Evolutionary conservation across 2,329 filamentous ascomycete genomes (phyloP), one percentile per base, ranked within the genome.

Genomic region (Colletotrichum sublineola): DNA sequence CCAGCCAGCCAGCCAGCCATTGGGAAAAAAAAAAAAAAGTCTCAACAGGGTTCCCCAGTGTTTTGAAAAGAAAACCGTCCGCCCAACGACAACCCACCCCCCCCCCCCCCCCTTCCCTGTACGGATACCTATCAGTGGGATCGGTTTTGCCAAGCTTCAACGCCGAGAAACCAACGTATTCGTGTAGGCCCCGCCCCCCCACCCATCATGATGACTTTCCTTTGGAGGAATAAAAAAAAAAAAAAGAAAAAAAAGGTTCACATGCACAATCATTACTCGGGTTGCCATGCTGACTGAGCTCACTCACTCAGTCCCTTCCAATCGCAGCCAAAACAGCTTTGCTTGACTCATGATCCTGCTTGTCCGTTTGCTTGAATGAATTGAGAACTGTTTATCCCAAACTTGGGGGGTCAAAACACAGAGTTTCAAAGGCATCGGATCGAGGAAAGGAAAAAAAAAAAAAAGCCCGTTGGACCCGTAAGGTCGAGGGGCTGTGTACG

Each of bases 11-110:
- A n/a, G n/a, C n/a, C n/a, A n/a, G n/a, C n/a, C n/a, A n/a, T n/a
- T n/a, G n/a, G n/a, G n/a, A n/a, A n/a, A n/a, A n/a, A n/a, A n/a
- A n/a, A n/a, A n/a, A n/a, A n/a, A 46, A 46, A 63, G 65, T 63
- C 68, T 64, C 53, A 68, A 55, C 58, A 72, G 58, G 69, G 65
- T 60, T 63, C 69, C 65, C 69, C 65, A 18, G 53, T 29, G 52
- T n/a, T 36, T 24, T 15, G 9, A 6, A 44, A 44, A 44, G 3
- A 64, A n/a, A 29, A n/a, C n/a, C n/a, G n/a, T n/a, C n/a, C n/a
- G n/a, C n/a, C n/a, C n/a, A n/a, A n/a, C n/a, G n/a, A n/a, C n/a
- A n/a, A n/a, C n/a, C n/a, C n/a, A n/a, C n/a, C n/a, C n/a, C n/a
- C n/a, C n/a, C n/a, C 24, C 20, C 44, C n/a, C 62, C 36, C 12